Evolutionary conservation across 2,329 filamentous ascomycete species (phyloP).

Genomic region (Exophiala calicioides): DNA sequence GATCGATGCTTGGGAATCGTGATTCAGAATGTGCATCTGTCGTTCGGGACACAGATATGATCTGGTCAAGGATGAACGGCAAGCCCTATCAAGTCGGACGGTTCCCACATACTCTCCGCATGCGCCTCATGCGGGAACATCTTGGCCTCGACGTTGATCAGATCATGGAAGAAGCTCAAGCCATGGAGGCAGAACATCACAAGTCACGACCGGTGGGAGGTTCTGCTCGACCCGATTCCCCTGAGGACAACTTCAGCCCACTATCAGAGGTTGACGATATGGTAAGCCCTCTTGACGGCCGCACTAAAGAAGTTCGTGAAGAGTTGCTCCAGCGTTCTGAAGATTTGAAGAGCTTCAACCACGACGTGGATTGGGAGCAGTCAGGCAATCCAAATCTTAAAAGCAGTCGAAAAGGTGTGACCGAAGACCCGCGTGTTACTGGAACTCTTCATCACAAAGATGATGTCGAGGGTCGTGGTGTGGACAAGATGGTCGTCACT

Average conservation of each 20-base stretch:
- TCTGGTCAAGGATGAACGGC: slow-evolving; percentile 88
- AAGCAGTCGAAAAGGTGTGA: slow-evolving; percentile 53
- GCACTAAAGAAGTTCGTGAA: slow-evolving; percentile 43
- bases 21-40: slow-evolving; percentile 92
- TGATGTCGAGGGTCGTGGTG: slow-evolving; percentile 76
- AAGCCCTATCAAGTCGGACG: slow-evolving; percentile 85
- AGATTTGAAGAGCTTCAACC: slow-evolving; percentile 69
- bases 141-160: slow-evolving; percentile 93
- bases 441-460: slow-evolving; percentile 64
- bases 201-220: slow-evolving; percentile 53
- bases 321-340: slow-evolving; percentile 60
- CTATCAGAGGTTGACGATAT: slow-evolving; percentile 17
- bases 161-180: slow-evolving; percentile 75
- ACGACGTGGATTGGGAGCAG: slow-evolving; percentile 67
- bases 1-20: slow-evolving; percentile 87
- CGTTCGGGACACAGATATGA: slow-evolving; percentile 89
- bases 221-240: slow-evolving; percentile 28
- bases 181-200: slow-evolving; percentile 63
- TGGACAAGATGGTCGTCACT: slow-evolving; percentile 72
- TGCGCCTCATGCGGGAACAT: slow-evolving; percentile 95
- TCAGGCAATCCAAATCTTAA: slow-evolving; percentile 59
- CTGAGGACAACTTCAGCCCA: slow-evolving; percentile 24
- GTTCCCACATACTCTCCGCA: slow-evolving; percentile 88
- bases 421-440: slow-evolving; percentile 60
- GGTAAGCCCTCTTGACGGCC: slow-evolving; percentile 14